phyloP scores from a whole-genome alignment of 1,139 yeast genomes.

The Eremothecium cymbalariae region DNA sequence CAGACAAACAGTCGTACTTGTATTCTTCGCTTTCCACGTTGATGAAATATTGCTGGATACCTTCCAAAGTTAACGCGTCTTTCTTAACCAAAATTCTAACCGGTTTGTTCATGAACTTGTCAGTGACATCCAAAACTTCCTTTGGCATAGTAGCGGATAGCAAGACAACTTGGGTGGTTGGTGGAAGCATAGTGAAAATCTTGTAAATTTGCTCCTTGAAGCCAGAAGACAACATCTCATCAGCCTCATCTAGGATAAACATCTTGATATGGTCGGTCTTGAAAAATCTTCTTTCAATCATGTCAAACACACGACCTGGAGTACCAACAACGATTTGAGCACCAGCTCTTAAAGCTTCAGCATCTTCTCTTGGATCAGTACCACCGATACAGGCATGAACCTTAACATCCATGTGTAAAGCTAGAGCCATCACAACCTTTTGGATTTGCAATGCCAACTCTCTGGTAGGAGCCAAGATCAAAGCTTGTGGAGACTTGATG shows the following conservation, averaged over 20 bases:
- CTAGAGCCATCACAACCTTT: constrained; percentile 89
- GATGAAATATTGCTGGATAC: constrained; percentile 94
- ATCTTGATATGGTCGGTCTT: constrained; percentile 85
- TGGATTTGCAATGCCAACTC: constrained; percentile 97
- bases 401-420: constrained; percentile 85
- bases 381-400: constrained; percentile 99
- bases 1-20: constrained; percentile 94
- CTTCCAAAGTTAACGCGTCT: constrained; percentile 97
- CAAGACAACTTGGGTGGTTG: constrained; percentile 91
- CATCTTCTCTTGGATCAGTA: constrained; percentile 85
- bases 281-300: constrained; percentile 91
- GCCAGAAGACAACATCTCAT: constrained; percentile 95
- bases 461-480: constrained; percentile 97
- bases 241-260: constrained; percentile 99
- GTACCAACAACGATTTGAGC: constrained; percentile 98
- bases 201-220: constrained; percentile 97
- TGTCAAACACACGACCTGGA: constrained; percentile 97
- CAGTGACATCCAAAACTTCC: constrained; percentile 93
- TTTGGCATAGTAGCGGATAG: constrained; percentile 97
- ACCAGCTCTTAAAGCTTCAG: constrained; percentile 84
- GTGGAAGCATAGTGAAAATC: constrained; percentile 89
- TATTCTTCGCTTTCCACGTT: constrained; percentile 88
- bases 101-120: constrained; percentile 96
- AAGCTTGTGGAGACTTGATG: constrained; percentile 74
- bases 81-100: constrained; percentile 95